Base-by-base conservation (phyloP, 805 yeast genomes). In the Schwanniomyces pseudopolymorphus region DNA sequence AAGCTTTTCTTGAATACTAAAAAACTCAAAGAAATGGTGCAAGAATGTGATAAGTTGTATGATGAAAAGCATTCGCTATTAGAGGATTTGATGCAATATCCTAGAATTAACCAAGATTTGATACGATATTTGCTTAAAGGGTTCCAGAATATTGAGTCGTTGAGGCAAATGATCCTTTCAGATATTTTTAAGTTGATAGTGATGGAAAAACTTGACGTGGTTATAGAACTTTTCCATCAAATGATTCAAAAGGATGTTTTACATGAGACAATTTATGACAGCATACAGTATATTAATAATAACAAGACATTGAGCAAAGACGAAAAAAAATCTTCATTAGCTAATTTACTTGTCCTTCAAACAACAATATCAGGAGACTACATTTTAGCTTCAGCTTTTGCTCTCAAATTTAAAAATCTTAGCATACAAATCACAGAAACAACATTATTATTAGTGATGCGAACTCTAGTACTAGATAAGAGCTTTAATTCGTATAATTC, bases 301-400 rank as follows among this genome's bases (percentile, higher is more conserved):
- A n/a, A 31, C 19, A 31, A 31, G 10, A 19, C 17, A 27, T 8
- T 31, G 16, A 33, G 25, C 14, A 17, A 4, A 13, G 24, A 33
- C 17, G 13, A 28, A 36, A 17, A 13, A 25, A 17, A 42, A 33
- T 14, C 14, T 44, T 26, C 27, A 2, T 42, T 44, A 9, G 59
- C 48, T 17, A 55, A 52, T 27, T 22, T 51, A 20, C 24, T 64
- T 8, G 46, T 62, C 1, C 31, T 33, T 2, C 60, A 54, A 37
- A 47, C 64, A 2, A 46, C 49, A 4, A 14, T 44, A 3, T 46
- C 51, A 10, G 67, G 68, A 3, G 66, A 63, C 7, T 53, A 53
- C 11, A 33, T 63, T 9, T 42, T 61, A 7, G 66, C 64, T 3
- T 33, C 58, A 9, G 52, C 64, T 28, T 57, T 52, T 39, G 41